Evolutionary conservation across 78 protist species (phyloP).

Genomic region (Isochrysis galbana): DNA sequence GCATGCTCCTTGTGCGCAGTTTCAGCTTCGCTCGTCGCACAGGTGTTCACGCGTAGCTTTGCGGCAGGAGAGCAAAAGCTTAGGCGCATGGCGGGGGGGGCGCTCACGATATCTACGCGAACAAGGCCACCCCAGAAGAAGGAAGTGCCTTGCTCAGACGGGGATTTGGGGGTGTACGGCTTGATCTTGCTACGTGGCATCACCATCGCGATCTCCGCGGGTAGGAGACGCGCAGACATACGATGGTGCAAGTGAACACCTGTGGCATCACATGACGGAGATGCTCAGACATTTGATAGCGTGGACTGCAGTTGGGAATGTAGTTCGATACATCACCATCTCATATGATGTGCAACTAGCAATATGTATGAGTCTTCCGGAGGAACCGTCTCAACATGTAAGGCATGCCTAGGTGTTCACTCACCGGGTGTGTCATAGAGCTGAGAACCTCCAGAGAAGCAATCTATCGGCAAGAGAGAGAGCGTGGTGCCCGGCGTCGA

Average conservation of each 20-base stretch:
- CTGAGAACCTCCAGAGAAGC: neutral
- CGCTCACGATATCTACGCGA: neutral
- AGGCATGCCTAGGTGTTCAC: neutral
- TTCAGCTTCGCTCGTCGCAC: neutral
- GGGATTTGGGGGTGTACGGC: neutral
- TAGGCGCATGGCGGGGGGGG: slow-evolving; percentile 14
- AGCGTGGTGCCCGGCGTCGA: slow-evolving; percentile 31
- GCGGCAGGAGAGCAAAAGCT: neutral
- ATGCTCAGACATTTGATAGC: too few relatives aligned
- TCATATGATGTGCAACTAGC: too few relatives aligned
- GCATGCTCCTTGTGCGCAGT: neutral
- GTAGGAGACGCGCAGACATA: neutral
- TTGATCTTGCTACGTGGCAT: neutral
- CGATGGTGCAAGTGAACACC: slow-evolving; percentile 14
- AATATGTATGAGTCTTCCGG: too few relatives aligned
- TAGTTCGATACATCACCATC: too few relatives aligned
- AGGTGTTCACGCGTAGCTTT: neutral
- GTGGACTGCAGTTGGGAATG: too few relatives aligned
- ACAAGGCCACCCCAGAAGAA: slow-evolving; percentile 10
- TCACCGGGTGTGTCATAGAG: slow-evolving; percentile 19
- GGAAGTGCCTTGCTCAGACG: neutral
- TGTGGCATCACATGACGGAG: too few relatives aligned
- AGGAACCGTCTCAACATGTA: too few relatives aligned
- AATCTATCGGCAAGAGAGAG: neutral
- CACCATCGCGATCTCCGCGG: neutral